A percentile compares a stretch with the other conserved stretches of the same genome.
Conservation (phyloP, 2,329 filamentous ascomycete genomes). For the Capronia epimyces region DNA sequence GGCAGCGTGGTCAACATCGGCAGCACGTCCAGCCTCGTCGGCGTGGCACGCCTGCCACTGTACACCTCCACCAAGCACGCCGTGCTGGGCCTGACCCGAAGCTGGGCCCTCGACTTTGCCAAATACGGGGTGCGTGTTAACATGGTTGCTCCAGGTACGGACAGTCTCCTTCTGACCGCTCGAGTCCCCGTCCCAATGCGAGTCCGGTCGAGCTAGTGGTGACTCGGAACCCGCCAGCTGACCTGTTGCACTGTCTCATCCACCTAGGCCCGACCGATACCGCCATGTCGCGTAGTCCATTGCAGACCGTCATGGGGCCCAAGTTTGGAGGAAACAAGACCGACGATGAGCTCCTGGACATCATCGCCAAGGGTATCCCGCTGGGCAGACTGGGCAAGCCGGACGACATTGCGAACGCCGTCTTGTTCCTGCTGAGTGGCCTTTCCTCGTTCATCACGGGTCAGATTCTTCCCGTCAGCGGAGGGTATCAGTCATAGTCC, state of each 20-base stretch:
- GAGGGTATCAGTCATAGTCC: neutral
- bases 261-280: neutral
- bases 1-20: slow-evolving; percentile 40
- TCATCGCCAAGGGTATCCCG: slow-evolving; percentile 21
- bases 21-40: slow-evolving; percentile 36
- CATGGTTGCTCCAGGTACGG: slow-evolving; percentile 25
- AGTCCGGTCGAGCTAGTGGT: too few relatives aligned
- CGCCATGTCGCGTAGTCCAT: neutral
- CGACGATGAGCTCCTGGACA: neutral
- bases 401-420: neutral
- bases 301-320: neutral
- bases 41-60: slow-evolving; percentile 36
- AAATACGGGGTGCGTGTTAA: slow-evolving; percentile 35
- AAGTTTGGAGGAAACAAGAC: neutral
- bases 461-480: neutral
- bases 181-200: neutral
- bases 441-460: neutral
- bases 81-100: slow-evolving; percentile 39
- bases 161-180: neutral
- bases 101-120: slow-evolving; percentile 34
- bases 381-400: neutral
- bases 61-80: slow-evolving; percentile 42
- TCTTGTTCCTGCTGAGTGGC: neutral
- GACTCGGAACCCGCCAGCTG: too few relatives aligned
- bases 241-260: neutral